These are phyloP conservation scores for Ustilago hordei DNA, from an alignment of 1,284 basidiomycete species.

Conservation along the genomic window DNA sequence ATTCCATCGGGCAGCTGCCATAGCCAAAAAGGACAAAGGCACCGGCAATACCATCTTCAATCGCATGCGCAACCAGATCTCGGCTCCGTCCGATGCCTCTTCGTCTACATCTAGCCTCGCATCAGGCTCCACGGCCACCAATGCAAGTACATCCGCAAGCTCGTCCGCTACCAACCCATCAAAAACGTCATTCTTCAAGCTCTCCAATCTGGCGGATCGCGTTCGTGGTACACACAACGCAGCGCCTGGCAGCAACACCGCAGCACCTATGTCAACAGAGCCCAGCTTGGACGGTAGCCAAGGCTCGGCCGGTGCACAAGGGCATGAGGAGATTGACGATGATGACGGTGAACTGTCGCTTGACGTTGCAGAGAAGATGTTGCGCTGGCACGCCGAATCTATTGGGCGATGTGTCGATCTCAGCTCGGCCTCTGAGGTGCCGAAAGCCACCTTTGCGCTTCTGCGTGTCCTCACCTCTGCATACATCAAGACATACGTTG, in stretches of 20 bases:
- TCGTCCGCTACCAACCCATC: conserved; percentile 22
- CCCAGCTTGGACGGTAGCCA: conserved; percentile 24
- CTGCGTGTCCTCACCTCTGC: conserved; percentile 89
- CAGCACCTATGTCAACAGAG: conserved; percentile 19
- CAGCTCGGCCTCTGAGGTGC: conserved; percentile 69
- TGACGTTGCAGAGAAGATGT: conserved; percentile 63
- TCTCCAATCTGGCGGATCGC: conserved; percentile 62
- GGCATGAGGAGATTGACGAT: conserved; percentile 47
- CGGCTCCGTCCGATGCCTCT: conserved; percentile 76
- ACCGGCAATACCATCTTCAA: conserved; percentile 81
- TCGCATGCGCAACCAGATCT: conserved; percentile 89
- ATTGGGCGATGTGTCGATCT: conserved; percentile 68
- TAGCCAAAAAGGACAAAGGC: conserved; percentile 30
- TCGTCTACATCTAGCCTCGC: conserved; percentile 37
- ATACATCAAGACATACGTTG: conserved; percentile 86
- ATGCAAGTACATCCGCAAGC: conserved; percentile 34
- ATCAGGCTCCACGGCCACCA: conserved; percentile 12
- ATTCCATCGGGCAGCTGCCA: conserved; percentile 76
- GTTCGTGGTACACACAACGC: conserved; percentile 51
- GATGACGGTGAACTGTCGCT: conserved; percentile 61
- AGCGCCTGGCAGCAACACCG: neutral
- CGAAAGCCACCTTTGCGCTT: conserved; percentile 88
- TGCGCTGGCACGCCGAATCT: conserved; percentile 68
- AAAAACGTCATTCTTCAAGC: conserved; percentile 61
- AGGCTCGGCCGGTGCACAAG: conserved; percentile 6